Percentiles rank a stretch among this genome's conserved stretches.
These are phyloP conservation scores for Barbarea vulgaris DNA, from an alignment of 345 rosid genomes.

Conservation along the genomic window DNA sequence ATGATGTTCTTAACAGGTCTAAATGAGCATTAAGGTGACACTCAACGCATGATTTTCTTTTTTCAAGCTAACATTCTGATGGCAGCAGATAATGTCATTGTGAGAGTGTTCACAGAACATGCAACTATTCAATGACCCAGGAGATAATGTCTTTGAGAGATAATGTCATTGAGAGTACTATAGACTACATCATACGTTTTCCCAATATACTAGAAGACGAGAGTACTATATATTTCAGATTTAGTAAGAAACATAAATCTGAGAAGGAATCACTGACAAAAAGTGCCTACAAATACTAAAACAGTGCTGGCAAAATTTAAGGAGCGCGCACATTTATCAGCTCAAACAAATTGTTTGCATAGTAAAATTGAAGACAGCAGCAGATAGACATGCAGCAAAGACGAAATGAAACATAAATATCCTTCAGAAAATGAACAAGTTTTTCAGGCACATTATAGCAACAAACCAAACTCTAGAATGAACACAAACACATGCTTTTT, in stretches of 20 bases:
- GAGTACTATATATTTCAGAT: neutral
- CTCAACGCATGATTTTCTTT: constrained; percentile 32
- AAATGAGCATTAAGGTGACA: constrained; percentile 43
- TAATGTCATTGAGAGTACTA: neutral
- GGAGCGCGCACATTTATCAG: neutral
- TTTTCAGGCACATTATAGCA: neutral
- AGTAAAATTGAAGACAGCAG: neutral
- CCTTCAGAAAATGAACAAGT: neutral
- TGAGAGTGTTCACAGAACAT: constrained; percentile 35
- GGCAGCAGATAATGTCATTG: no score
- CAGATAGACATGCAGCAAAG: constrained; percentile 12
- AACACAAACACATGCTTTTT: constrained; percentile 6
- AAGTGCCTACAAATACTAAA: neutral
- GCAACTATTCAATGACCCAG: neutral
- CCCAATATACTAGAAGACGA: neutral
- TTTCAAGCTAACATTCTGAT: constrained; percentile 37
- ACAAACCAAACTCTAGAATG: neutral
- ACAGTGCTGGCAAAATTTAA: neutral
- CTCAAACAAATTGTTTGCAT: neutral
- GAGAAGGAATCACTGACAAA: constrained; percentile 2
- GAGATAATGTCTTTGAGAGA: neutral
- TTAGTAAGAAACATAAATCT: neutral
- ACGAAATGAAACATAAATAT: neutral
- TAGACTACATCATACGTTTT: neutral
- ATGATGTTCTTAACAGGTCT: constrained; percentile 53